Conservation (phyloP, 805 yeast genomes). For the Candida mattraensis region DNA sequence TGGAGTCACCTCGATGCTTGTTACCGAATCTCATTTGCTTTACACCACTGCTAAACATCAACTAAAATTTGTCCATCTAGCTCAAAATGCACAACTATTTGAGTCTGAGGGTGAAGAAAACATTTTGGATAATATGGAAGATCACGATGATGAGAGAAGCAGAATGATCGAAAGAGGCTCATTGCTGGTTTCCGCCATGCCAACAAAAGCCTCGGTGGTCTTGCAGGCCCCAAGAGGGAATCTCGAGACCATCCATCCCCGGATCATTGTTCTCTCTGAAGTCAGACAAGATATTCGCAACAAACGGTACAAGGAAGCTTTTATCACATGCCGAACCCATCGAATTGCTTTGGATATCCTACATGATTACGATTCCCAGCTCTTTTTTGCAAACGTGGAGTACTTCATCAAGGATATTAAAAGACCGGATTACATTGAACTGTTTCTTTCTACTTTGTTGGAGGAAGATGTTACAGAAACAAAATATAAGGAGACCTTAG, state of each 20-base stretch:
- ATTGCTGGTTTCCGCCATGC: constrained; percentile 73
- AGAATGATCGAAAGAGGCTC: constrained; percentile 93
- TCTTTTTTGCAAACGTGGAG: constrained; percentile 64
- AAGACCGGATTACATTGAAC: constrained; percentile 73
- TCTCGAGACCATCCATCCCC: constrained; percentile 88
- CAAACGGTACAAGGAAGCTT: constrained; percentile 68
- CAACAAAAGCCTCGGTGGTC: constrained; percentile 77
- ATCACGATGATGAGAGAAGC: constrained; percentile 68
- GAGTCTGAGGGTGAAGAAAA: constrained; percentile 17
- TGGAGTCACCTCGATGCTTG: constrained; percentile 78
- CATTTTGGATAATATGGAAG: constrained; percentile 9
- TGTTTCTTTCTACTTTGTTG: constrained; percentile 81
- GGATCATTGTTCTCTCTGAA: constrained; percentile 85
- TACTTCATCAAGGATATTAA: constrained; percentile 68
- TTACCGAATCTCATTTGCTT: constrained; percentile 69
- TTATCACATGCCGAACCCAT: constrained; percentile 81
- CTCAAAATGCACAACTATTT: constrained; percentile 23
- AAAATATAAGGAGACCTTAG: constrained; percentile 86
- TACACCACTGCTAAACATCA: constrained; percentile 88
- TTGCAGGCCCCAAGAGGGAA: constrained; percentile 97
- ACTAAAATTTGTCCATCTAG: constrained; percentile 76
- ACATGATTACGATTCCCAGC: constrained; percentile 79
- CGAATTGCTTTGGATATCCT: constrained; percentile 88
- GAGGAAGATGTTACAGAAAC: constrained; percentile 84
- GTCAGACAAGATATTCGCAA: constrained; percentile 69